Evolutionary conservation across 1,284 basidiomycete species (phyloP).

Genomic region (Leccinum laetum): DNA sequence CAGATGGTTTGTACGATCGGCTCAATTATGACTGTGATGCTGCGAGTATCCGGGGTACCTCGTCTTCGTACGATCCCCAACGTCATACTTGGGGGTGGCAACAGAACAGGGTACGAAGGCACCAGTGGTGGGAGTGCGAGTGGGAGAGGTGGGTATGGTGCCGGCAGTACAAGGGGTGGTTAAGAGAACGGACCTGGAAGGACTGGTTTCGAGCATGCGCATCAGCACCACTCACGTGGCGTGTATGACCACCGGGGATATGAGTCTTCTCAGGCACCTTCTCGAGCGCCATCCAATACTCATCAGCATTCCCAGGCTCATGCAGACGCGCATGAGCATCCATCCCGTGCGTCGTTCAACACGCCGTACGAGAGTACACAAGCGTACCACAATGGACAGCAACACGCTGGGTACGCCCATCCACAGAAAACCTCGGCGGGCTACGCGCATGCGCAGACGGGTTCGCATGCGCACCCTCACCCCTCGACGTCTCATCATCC

Average conservation of each 20-base stretch:
- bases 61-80: no score
- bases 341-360: constrained; percentile 26
- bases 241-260: constrained; percentile 27
- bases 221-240: constrained; percentile 9
- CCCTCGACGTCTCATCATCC: constrained; percentile 29
- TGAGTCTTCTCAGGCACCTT: constrained; percentile 22
- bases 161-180: no score
- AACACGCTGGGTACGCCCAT: constrained; percentile 22
- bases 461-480: constrained; percentile 28
- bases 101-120: no score
- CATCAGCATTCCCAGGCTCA: constrained; percentile 24
- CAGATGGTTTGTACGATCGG: no score
- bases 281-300: constrained; percentile 21
- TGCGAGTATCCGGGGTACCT: no score
- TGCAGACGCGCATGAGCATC: constrained; percentile 18
- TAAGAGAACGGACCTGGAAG: no score
- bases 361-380: constrained; percentile 29
- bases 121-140: no score
- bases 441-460: constrained; percentile 28
- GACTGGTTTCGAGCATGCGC: no score
- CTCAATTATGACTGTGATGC: no score
- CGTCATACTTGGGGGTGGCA: no score
- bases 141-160: no score
- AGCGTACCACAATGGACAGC: constrained; percentile 24
- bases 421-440: constrained; percentile 26